These are phyloP conservation scores for Fusarium cyanostomum DNA, from an alignment of 2,329 filamentous ascomycete species.

Conservation along the genomic window DNA sequence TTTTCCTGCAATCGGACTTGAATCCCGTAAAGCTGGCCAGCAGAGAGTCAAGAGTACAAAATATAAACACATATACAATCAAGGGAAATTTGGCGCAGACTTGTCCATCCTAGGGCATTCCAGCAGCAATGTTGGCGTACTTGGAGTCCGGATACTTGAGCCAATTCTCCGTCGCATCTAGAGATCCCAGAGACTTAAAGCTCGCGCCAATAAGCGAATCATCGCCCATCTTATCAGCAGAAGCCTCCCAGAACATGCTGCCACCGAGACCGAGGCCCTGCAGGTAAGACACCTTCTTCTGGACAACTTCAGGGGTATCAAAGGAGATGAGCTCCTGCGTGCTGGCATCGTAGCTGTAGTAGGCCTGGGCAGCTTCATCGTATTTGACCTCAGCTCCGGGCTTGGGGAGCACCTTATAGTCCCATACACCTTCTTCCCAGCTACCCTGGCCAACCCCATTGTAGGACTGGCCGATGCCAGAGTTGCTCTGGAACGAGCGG, in stretches of 20 bases:
- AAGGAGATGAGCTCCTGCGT: constrained; percentile 27
- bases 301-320: constrained; percentile 18
- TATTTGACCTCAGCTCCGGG: constrained; percentile 17
- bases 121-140: constrained; percentile 61
- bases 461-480: constrained; percentile 23
- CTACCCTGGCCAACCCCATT: constrained; percentile 24
- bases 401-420: constrained; percentile 31
- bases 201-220: constrained; percentile 27
- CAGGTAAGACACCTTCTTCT: constrained; percentile 24
- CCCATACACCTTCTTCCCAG: constrained; percentile 29
- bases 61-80: too few species aligned
- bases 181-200: constrained; percentile 3
- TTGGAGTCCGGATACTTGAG: constrained; percentile 50
- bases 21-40: background rate
- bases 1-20: background rate
- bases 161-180: constrained; percentile 28
- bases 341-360: constrained; percentile 29
- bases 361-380: constrained; percentile 22
- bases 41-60: constrained; percentile 56
- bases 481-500: constrained; percentile 26
- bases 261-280: constrained; percentile 19
- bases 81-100: background rate
- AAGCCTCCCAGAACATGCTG: constrained; percentile 36
- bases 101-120: constrained; percentile 4
- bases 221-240: constrained; percentile 22